Percentiles rank a stretch among this genome's conserved stretches.
Conservation (phyloP, 2,329 filamentous ascomycete genomes). For the Botrytis cinerea region DNA sequence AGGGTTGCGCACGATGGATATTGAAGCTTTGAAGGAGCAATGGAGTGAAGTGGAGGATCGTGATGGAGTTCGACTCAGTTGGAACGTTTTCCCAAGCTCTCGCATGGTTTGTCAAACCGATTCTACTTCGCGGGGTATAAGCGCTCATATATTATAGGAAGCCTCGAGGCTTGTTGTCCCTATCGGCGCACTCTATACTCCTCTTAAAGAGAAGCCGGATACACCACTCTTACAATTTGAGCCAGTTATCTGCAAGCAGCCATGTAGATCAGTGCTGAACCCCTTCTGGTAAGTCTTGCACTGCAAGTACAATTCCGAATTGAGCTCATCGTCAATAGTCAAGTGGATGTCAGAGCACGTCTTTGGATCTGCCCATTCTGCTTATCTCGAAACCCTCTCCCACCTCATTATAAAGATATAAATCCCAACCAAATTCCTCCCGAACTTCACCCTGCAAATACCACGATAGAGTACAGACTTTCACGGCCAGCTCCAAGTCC, state of each 20-base stretch:
- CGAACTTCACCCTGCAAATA: slow-evolving; percentile 78
- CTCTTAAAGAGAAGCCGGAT: slow-evolving; percentile 90
- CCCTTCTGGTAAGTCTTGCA: slow-evolving; percentile 77
- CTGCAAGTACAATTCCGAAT: not conserved
- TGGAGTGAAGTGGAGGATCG: slow-evolving; percentile 81
- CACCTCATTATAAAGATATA: slow-evolving; percentile 88
- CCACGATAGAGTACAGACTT: slow-evolving; percentile 86
- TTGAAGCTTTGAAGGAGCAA: slow-evolving; percentile 41
- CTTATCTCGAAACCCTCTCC: slow-evolving; percentile 77
- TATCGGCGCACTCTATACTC: slow-evolving; percentile 93
- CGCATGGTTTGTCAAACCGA: slow-evolving; percentile 71
- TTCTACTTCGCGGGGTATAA: slow-evolving; percentile 26
- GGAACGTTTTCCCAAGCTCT: slow-evolving; percentile 98
- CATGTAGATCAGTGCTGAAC: slow-evolving; percentile 93
- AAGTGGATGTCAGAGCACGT: slow-evolving; percentile 79
- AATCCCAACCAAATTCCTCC: slow-evolving; percentile 79
- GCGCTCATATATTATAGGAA: slow-evolving; percentile 61
- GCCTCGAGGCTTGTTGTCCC: slow-evolving; percentile 92
- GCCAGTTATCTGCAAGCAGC: slow-evolving; percentile 93
- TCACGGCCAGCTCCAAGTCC: slow-evolving; percentile 81
- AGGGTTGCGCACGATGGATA: slow-evolving; percentile 36
- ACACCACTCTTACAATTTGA: slow-evolving; percentile 91
- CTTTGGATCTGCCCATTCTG: slow-evolving; percentile 92
- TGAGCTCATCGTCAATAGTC: slow-evolving; percentile 51
- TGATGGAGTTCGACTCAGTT: slow-evolving; percentile 93